These are phyloP conservation scores for Phytophthora sp. DNA, from an alignment of 352 stramenopile genomes.

Conservation along the genomic window DNA sequence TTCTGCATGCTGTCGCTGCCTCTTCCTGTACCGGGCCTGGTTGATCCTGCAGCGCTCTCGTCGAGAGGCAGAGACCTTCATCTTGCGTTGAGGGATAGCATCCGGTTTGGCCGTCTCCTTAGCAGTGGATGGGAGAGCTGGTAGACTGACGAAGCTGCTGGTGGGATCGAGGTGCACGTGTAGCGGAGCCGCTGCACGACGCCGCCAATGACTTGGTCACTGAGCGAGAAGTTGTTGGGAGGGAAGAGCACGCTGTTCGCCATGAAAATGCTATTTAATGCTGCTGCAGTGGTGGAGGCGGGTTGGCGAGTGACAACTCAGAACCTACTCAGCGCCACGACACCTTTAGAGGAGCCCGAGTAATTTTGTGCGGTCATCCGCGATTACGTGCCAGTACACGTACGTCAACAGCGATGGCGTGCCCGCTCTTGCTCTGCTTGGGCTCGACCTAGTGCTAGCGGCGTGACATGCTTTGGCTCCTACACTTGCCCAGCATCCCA, in stretches of 20 bases:
- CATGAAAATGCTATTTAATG: not conserved
- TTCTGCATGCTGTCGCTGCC: constrained; percentile 1
- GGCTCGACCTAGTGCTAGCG: too few species aligned
- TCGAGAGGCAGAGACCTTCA: not conserved
- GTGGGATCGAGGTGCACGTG: not conserved
- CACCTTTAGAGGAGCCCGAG: not conserved
- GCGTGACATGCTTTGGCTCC: too few species aligned
- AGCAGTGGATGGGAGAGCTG: too few species aligned
- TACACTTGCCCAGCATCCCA: too few species aligned
- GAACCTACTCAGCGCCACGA: not conserved
- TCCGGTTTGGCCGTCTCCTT: not conserved
- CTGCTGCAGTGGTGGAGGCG: not conserved
- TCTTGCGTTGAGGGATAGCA: not conserved
- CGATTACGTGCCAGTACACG: not conserved
- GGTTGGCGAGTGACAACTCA: not conserved
- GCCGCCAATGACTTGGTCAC: not conserved
- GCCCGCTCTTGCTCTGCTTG: too few species aligned
- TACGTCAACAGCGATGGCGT: not conserved
- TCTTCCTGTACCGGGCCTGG: constrained; percentile 8
- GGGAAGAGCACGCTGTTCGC: not conserved
- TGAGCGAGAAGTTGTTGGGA: not conserved
- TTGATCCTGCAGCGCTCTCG: constrained; percentile 15
- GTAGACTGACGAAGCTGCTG: not conserved
- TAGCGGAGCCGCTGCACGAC: not conserved
- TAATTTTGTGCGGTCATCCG: not conserved